Percentiles rank a stretch among this genome's conserved stretches.
Conservation (phyloP, 192 early-diverging fungal species). For the Thamnidium elegans region DNA sequence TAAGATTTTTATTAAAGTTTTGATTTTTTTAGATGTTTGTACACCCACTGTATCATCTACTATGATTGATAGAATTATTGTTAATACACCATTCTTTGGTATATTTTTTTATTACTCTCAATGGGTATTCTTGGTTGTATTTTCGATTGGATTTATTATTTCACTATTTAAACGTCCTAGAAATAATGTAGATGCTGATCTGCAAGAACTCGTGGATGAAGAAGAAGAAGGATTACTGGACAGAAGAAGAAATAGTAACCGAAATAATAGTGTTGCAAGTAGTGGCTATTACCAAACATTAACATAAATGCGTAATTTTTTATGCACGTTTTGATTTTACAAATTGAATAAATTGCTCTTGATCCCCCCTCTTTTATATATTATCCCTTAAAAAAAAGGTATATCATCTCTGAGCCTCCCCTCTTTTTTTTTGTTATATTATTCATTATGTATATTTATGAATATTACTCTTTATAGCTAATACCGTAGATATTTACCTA, state of each 20-base stretch:
- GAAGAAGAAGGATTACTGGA: not conserved
- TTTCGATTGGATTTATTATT: conserved; percentile 39
- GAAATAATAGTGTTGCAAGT: not conserved
- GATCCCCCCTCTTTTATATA: not conserved
- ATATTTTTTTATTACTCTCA: conserved; percentile 52
- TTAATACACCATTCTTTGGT: conserved; percentile 54
- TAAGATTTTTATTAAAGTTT: conserved; percentile 1
- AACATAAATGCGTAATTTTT: not conserved
- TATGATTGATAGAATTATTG: conserved; percentile 41
- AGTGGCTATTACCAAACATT: not conserved
- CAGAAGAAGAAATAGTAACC: conserved; percentile 1
- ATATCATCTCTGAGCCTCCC: not conserved
- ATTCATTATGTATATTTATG: too few species aligned
- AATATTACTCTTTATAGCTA: too few species aligned
- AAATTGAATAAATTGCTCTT: not conserved
- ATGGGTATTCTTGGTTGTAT: conserved; percentile 50
- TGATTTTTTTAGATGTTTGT: conserved; percentile 42
- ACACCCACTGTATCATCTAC: conserved; percentile 56
- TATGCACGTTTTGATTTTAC: not conserved
- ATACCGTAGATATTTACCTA: too few species aligned
- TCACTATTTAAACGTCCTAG: conserved; percentile 1
- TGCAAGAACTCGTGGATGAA: conserved; percentile 18
- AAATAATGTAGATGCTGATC: not conserved
- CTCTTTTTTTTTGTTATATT: too few species aligned
- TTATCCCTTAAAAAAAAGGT: too few species aligned